Evolutionary conservation across 805 yeast genomes (phyloP).

Genomic region (Spathaspora sp.): DNA sequence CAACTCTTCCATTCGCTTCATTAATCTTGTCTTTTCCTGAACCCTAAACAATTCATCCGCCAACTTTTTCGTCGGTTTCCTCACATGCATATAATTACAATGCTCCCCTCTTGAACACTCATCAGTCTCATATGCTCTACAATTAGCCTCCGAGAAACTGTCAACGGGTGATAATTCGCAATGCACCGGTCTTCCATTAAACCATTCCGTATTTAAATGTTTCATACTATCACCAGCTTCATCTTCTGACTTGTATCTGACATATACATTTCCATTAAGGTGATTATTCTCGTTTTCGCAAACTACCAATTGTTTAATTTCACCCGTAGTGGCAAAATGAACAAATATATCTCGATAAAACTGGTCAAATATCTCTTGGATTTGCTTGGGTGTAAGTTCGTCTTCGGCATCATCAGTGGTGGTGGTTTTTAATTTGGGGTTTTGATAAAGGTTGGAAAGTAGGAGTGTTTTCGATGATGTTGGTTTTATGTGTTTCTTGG

Average conservation of each 20-base stretch:
- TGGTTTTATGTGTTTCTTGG: constrained; percentile 70
- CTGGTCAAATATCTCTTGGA: constrained; percentile 51
- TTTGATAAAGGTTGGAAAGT: constrained; percentile 60
- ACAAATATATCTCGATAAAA: constrained; percentile 71
- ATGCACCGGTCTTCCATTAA: constrained; percentile 69
- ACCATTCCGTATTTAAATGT: constrained; percentile 78
- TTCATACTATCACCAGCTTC: constrained; percentile 61
- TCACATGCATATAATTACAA: constrained; percentile 85
- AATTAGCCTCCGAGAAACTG: constrained; percentile 66
- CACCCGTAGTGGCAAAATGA: constrained; percentile 50
- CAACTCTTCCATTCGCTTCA: constrained; percentile 13
- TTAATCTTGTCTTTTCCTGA: constrained; percentile 29
- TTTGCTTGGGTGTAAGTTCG: constrained; percentile 26
- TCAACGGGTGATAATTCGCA: constrained; percentile 76
- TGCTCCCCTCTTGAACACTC: constrained; percentile 75
- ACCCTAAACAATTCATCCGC: constrained; percentile 36
- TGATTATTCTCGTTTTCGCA: constrained; percentile 84
- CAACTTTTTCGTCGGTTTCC: constrained; percentile 48
- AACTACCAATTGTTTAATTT: constrained; percentile 60
- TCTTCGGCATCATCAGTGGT: constrained; percentile 19
- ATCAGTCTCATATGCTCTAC: constrained; percentile 63
- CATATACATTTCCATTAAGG: constrained; percentile 81
- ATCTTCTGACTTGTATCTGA: constrained; percentile 50
- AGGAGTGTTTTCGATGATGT: constrained; percentile 59
- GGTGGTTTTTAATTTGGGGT: constrained; percentile 47